phyloP scores from a whole-genome alignment of 306 rosid species.

The Cicer bijugum region DNA sequence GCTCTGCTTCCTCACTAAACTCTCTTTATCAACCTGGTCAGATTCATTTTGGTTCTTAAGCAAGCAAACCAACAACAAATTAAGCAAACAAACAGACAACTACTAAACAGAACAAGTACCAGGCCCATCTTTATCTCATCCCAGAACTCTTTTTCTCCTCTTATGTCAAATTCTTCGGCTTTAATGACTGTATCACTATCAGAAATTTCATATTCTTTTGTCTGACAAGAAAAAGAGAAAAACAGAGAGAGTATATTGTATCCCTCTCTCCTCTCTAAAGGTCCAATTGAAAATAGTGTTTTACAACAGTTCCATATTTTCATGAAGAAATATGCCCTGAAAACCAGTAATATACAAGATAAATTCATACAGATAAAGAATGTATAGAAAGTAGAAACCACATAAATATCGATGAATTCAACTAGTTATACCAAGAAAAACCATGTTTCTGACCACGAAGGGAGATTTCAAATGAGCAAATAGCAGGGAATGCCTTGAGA shows the following conservation, averaged over 20 bases:
- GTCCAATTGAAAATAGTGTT: slow-evolving; percentile 73
- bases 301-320: slow-evolving; percentile 85
- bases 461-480: slow-evolving; percentile 53
- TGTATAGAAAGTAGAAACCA: slow-evolving; percentile 15
- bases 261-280: slow-evolving; percentile 86
- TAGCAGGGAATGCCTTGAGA: slow-evolving; percentile 65
- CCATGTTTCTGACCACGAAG: slow-evolving; percentile 50
- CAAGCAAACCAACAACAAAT: slow-evolving; percentile 39
- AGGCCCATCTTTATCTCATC: slow-evolving; percentile 78
- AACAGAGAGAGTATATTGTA: slow-evolving; percentile 73
- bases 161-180: slow-evolving; percentile 63
- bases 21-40: slow-evolving; percentile 83
- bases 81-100: slow-evolving; percentile 40
- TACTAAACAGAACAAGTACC: slow-evolving; percentile 58
- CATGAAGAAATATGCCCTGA: slow-evolving; percentile 68
- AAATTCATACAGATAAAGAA: slow-evolving; percentile 41
- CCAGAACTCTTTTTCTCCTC: slow-evolving; percentile 80
- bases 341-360: slow-evolving; percentile 48
- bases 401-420: slow-evolving; percentile 40
- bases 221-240: slow-evolving; percentile 62
- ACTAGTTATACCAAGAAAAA: slow-evolving; percentile 65
- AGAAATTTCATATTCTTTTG: slow-evolving; percentile 57
- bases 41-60: slow-evolving; percentile 40
- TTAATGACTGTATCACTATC: slow-evolving; percentile 46
- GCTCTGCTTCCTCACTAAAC: slow-evolving; percentile 85